These are phyloP conservation scores for Puccinia horiana DNA, from an alignment of 1,284 basidiomycete genomes.

Conservation along the genomic window DNA sequence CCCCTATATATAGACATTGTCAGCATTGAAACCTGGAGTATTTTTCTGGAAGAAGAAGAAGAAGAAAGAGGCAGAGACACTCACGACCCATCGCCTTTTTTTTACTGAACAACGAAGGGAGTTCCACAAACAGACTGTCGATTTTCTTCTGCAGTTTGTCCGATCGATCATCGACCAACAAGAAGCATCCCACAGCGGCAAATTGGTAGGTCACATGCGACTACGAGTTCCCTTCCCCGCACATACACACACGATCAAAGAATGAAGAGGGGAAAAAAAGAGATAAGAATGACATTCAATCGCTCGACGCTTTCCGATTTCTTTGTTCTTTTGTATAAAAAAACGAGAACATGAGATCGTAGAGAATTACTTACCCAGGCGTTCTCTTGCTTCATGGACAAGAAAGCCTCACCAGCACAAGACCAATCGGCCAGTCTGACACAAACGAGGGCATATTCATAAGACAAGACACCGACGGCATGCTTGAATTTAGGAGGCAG, in stretches of 20 bases:
- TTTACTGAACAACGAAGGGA: conserved; percentile 17
- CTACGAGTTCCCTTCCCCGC: neutral
- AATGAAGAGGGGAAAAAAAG: neutral
- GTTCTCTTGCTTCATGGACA: conserved; percentile 29
- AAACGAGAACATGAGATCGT: neutral
- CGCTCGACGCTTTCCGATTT: neutral
- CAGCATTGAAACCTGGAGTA: neutral
- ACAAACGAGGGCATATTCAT: conserved; percentile 32
- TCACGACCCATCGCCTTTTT: conserved; percentile 25
- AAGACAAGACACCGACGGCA: conserved; percentile 4
- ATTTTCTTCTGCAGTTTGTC: conserved; percentile 12
- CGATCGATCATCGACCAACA: conserved; percentile 19
- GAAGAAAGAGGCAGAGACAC: neutral
- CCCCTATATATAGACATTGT: neutral
- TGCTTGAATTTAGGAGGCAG: conserved; percentile 10
- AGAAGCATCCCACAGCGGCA: conserved; percentile 35
- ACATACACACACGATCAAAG: neutral
- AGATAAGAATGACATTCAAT: neutral
- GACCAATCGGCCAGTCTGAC: conserved; percentile 24
- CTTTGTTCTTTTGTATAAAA: neutral
- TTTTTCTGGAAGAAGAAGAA: neutral
- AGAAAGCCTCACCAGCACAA: conserved; percentile 27
- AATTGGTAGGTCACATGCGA: conserved; percentile 42
- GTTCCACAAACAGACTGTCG: conserved; percentile 16
- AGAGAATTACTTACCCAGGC: conserved; percentile 23